phyloP scores from a whole-genome alignment of 441 rosid genomes.

The Erodium trifolium region DNA sequence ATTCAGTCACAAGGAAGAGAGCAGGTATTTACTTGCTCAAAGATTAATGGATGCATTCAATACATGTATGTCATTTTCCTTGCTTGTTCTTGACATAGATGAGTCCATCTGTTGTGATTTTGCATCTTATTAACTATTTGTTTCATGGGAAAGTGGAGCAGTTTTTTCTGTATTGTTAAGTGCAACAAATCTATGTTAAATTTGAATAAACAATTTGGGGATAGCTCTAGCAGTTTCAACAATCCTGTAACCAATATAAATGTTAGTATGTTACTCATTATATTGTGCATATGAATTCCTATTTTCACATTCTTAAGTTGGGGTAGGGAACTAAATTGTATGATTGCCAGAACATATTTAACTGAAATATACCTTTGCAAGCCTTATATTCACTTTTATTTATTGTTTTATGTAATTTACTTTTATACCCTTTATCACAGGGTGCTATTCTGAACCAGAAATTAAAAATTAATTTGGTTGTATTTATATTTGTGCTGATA shows the following conservation, averaged over 20 bases:
- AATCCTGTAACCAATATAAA: not conserved
- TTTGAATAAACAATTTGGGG: not conserved
- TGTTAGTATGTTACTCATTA: not conserved
- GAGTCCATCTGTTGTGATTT: not conserved
- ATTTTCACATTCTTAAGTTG: not conserved
- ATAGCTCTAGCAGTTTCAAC: not conserved
- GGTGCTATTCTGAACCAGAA: not conserved
- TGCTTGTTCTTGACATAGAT: not conserved
- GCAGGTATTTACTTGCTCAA: not conserved
- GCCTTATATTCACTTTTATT: not conserved
- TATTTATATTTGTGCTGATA: not conserved
- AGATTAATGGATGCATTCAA: not conserved
- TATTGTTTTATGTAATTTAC: not conserved
- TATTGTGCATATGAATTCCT: not conserved
- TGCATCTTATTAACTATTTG: not conserved
- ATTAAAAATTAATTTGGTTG: not conserved
- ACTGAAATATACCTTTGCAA: not conserved
- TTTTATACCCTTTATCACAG: not conserved
- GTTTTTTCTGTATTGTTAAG: not conserved
- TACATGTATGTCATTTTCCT: not conserved
- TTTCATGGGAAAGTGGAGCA: not conserved
- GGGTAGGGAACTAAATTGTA: not conserved
- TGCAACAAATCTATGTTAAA: not conserved
- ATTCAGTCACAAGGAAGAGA: not conserved
- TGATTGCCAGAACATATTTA: not conserved